Conservation (phyloP, 192 early-diverging fungal species). For the Mortierella hygrophila region DNA sequence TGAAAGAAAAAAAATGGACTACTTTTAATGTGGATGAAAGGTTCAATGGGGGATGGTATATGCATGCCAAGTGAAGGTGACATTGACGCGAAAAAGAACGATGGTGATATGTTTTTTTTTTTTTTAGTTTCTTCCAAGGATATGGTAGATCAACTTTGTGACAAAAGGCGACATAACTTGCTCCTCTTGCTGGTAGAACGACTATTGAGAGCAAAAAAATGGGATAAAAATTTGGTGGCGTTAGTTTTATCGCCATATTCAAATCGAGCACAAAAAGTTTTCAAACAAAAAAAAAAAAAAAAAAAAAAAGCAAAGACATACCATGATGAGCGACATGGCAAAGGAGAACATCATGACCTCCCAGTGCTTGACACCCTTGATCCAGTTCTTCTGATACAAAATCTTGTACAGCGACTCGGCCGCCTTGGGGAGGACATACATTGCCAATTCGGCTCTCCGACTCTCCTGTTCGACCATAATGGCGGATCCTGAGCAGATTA, state of each 20-base stretch:
- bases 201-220: conserved; percentile 39
- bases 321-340: conserved; percentile 81
- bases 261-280: background rate
- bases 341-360: conserved; percentile 72
- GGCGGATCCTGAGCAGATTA: conserved; percentile 63
- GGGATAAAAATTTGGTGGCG: background rate
- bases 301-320: conserved; percentile 32
- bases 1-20: background rate
- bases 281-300: background rate
- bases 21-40: background rate
- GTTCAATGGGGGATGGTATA: background rate
- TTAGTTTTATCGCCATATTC: background rate
- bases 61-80: background rate
- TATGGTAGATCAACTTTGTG: conserved; percentile 52
- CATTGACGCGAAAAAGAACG: too few relatives aligned
- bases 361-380: conserved; percentile 69
- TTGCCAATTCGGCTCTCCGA: conserved; percentile 76
- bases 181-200: conserved; percentile 72
- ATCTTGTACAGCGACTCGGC: conserved; percentile 75
- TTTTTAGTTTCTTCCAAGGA: conserved; percentile 44
- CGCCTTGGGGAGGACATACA: conserved; percentile 86
- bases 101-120: background rate
- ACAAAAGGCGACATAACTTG: conserved; percentile 68
- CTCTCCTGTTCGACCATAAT: conserved; percentile 82
- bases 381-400: conserved; percentile 68